Percentiles rank a stretch among this genome's conserved stretches.
Evolutionary conservation across 2,329 filamentous ascomycete species (phyloP).

Genomic region (Sclerotinia nivalis): DNA sequence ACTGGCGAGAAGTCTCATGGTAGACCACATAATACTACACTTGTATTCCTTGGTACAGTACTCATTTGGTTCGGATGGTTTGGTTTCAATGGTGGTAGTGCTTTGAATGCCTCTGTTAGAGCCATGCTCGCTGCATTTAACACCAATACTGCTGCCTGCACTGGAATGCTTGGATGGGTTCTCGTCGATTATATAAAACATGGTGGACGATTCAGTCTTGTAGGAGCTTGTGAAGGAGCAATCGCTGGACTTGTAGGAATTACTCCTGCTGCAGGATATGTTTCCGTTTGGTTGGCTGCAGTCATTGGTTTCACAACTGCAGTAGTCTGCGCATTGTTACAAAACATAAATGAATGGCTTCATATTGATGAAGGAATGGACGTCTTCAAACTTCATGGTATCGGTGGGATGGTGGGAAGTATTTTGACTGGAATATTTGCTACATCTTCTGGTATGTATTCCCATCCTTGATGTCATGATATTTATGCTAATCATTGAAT

Average conservation of each 20-base stretch:
- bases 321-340: slow-evolving; percentile 41
- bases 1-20: slow-evolving; percentile 50
- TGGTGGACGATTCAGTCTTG: slow-evolving; percentile 51
- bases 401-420: slow-evolving; percentile 59
- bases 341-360: slow-evolving; percentile 53
- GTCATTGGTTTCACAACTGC: slow-evolving; percentile 55
- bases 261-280: slow-evolving; percentile 58
- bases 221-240: slow-evolving; percentile 55
- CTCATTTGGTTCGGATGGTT: slow-evolving; percentile 67
- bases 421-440: slow-evolving; percentile 60
- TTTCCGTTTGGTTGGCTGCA: slow-evolving; percentile 53
- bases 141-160: slow-evolving; percentile 58
- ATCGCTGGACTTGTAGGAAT: slow-evolving; percentile 60
- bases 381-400: slow-evolving; percentile 60
- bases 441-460: slow-evolving; percentile 39
- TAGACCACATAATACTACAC: slow-evolving; percentile 62
- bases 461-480: background rate
- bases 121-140: slow-evolving; percentile 58
- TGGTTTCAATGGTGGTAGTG: slow-evolving; percentile 53
- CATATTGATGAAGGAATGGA: slow-evolving; percentile 59
- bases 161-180: slow-evolving; percentile 55
- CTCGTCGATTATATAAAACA: slow-evolving; percentile 53
- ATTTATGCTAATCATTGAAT: slow-evolving; percentile 27
- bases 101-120: slow-evolving; percentile 53
- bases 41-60: slow-evolving; percentile 64